Evolutionary conservation across 2,329 filamentous ascomycete genomes (phyloP).

Genomic region (Alternaria arborescens): DNA sequence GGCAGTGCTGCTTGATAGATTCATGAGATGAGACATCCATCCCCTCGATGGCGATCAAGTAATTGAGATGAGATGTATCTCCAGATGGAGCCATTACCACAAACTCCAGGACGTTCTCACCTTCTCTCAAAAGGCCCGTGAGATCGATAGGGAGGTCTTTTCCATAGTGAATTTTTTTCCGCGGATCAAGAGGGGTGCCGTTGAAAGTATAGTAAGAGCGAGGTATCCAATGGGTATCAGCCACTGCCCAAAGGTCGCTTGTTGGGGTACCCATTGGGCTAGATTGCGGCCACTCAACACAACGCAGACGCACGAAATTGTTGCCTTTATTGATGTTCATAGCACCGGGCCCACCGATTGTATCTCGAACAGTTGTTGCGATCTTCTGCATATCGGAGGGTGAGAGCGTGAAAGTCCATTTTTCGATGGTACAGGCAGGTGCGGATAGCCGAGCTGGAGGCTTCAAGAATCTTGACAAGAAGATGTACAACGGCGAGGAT

Average conservation of each 20-base stretch:
- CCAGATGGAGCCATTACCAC: conserved; percentile 34
- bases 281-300: conserved; percentile 59
- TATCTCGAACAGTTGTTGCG: conserved; percentile 40
- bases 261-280: conserved; percentile 50
- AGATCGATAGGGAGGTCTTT: conserved; percentile 81
- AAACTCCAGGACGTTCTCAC: conserved; percentile 70
- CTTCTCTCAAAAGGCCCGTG: conserved; percentile 65
- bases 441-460: conserved; percentile 54
- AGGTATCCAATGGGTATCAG: conserved; percentile 74
- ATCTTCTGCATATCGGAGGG: conserved; percentile 50
- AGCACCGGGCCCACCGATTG: conserved; percentile 36
- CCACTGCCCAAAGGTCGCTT: conserved; percentile 67
- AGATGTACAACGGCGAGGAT: conserved; percentile 61
- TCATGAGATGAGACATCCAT: conserved; percentile 63
- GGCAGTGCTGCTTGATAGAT: conserved; percentile 44
- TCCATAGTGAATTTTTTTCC: conserved; percentile 75
- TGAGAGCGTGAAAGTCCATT: conserved; percentile 59
- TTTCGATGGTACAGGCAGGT: conserved; percentile 51
- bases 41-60: conserved; percentile 74
- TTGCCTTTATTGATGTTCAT: conserved; percentile 60
- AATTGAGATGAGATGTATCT: conserved; percentile 55
- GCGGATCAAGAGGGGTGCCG: conserved; percentile 59
- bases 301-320: conserved; percentile 73
- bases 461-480: conserved; percentile 62
- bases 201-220: conserved; percentile 76